Evolutionary conservation across 139 green algal genomes (phyloP), one percentile per base, ranked within the genome.

Genomic region (Chloropicon primus): DNA sequence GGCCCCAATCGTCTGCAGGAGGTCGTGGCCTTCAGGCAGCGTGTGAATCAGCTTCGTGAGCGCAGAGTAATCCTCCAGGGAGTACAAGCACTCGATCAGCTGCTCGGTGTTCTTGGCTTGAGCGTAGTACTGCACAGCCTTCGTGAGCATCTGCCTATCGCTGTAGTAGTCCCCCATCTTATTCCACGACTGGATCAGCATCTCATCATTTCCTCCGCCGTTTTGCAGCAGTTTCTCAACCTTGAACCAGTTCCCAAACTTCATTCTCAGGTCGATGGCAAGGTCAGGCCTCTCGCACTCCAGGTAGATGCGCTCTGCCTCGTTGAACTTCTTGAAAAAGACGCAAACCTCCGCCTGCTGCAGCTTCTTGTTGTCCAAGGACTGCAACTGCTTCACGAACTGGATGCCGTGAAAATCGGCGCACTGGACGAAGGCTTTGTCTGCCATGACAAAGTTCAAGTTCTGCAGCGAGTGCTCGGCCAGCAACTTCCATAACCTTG

Each of bases 81-180:
- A 54, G 78, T 91, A 94, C 72, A 93, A 88, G 78, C 84, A 91
- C 74, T 93, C 86, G 2, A 91, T 81, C 28, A 94, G 84, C 82
- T 86, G 87, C 28, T 85, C 88, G 23, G 75, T 90, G 85, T 93
- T 93, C 79, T 90, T 89, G 72, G 89, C 84, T 83, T 92, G 80
- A 24, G 77, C 27, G 71, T 90, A 95, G 82, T 91, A 93, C 78
- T 88, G 83, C 73, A 83, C 85, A n/a, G 90, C 90, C 83, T 94
- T 90, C 28, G 53, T 71, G 88, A 88, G 93, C 77, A 90, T 89
- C 28, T 91, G 84, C 3, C 88, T 78, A 74, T 95, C 90, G 27
- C 76, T 82, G 81, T 94, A 93, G 82, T 93, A 90, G 53, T 93
- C 84, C n/a, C 88, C 90, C 24, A 95, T 93, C 80, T 87, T 86